Base-by-base conservation (phyloP, 805 yeast genomes). In the Nakazawaea laoshanensis region DNA sequence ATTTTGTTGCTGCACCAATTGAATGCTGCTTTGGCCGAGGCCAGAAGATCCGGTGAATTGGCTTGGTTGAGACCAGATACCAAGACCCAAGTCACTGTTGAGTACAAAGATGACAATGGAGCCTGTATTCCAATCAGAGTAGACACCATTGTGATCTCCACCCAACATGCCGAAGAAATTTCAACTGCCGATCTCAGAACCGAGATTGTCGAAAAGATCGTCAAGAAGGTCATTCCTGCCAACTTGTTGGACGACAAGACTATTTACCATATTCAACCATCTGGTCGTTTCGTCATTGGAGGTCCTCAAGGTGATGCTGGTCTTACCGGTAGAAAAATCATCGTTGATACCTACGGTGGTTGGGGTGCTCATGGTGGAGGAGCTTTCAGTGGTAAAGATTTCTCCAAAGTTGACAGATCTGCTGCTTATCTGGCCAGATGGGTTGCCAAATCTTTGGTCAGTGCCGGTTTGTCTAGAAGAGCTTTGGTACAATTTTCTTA, bases 291-390 rank as follows among this genome's bases (percentile, higher is more conserved):
- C 77, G 96, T 92, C 55, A 92, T 92, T 59, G 98, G 98, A 71
- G 98, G 98, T 64, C 98, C 98, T 50, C 98, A 92, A 70, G 98
- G 98, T 77, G 98, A 92, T 63, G 98, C 98, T 48, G 98, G 98
- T 74, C 72, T 92, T 59, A 92, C 98, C 49, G 98, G 98, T 65
- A 86, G 98, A 74, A 92, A 92, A 75, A 92, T 92, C 65, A 92
- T 92, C 55, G 98, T 92, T 60, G 98, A 92, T 67, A 94, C 98
- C 46, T 92, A 92, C 71, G 98, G 98, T 73, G 98, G 98, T 57
- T 94, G 98, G 94, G 96, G 98, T 68, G 97, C 98, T 57, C 98
- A 92, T 75, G 98, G 98, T 70, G 98, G 98, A 75, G 98, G 98
- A 75, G 98, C 98, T 46, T 92, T 92, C 87, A 83, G 95, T 45